Evolutionary conservation across 2,329 filamentous ascomycete species (phyloP).

Genomic region (Sarocladium kiliense): DNA sequence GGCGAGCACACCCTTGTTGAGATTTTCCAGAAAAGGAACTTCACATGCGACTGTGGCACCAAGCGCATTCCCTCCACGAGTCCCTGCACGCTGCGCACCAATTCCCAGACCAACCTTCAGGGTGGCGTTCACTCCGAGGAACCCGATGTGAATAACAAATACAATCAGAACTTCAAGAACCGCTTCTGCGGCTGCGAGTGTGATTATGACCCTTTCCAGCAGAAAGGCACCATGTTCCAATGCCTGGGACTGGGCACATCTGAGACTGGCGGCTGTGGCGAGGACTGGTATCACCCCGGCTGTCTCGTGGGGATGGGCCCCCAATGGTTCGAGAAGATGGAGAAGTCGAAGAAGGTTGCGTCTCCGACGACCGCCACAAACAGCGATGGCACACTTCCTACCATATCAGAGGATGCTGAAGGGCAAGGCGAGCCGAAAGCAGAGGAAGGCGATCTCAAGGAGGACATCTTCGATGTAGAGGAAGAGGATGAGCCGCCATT

Average conservation of each 20-base stretch:
- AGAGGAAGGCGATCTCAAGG: constrained; percentile 14
- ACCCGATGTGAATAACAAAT: constrained; percentile 69
- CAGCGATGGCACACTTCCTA: constrained; percentile 28
- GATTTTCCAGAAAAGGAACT: constrained; percentile 92
- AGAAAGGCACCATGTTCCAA: constrained; percentile 98
- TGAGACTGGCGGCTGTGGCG: constrained; percentile 83
- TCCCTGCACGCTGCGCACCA: constrained; percentile 71
- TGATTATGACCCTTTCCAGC: constrained; percentile 80
- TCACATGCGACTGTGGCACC: constrained; percentile 94
- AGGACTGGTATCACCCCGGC: constrained; percentile 97
- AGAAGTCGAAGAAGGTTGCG: constrained; percentile 23
- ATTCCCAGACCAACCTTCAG: constrained; percentile 68
- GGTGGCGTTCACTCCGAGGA: constrained; percentile 73
- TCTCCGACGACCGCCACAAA: constrained; percentile 6
- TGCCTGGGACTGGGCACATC: constrained; percentile 78
- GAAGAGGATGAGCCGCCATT: constrained; percentile 61
- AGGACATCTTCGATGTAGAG: constrained; percentile 33
- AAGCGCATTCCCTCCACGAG: constrained; percentile 66
- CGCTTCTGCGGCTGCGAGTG: constrained; percentile 85
- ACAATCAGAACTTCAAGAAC: constrained; percentile 95
- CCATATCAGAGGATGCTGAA: constrained; percentile 39
- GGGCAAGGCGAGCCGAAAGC: constrained; percentile 31
- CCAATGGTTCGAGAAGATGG: constrained; percentile 59
- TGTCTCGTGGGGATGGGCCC: constrained; percentile 79
- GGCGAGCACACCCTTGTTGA: constrained; percentile 93